phyloP scores from a whole-genome alignment of 164 flowering plant species.

The Vitis rupestris region DNA sequence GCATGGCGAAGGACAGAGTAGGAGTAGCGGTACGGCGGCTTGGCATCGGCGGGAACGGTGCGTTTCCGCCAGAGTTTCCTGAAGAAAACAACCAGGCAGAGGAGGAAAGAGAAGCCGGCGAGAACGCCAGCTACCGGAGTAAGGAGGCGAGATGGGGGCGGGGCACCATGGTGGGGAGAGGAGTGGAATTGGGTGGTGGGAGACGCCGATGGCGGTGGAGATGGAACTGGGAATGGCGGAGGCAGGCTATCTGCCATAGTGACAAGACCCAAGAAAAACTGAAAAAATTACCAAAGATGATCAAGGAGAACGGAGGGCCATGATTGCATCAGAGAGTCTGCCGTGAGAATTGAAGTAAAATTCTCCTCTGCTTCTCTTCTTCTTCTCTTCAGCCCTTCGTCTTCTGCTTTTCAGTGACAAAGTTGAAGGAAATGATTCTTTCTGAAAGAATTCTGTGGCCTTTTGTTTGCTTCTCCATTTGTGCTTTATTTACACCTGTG shows the following conservation, averaged over 20 bases:
- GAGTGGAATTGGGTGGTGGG: neutral
- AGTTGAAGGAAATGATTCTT: too few relatives aligned
- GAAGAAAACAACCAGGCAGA: constrained; percentile 18
- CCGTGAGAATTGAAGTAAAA: too few relatives aligned
- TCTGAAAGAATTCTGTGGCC: too few relatives aligned
- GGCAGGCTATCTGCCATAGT: constrained; percentile 45
- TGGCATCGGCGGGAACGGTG: constrained; percentile 60
- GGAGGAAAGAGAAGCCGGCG: constrained; percentile 24
- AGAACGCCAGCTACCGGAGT: constrained; percentile 31
- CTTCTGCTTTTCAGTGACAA: too few relatives aligned
- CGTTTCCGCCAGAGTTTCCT: constrained; percentile 48
- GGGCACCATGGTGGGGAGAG: constrained; percentile 10
- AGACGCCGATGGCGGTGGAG: constrained; percentile 8
- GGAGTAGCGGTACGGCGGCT: constrained; percentile 54
- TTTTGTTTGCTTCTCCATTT: too few relatives aligned
- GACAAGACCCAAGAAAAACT: neutral
- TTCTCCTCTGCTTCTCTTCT: too few relatives aligned
- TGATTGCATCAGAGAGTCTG: too few relatives aligned
- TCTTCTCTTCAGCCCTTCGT: too few relatives aligned
- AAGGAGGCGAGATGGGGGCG: constrained; percentile 20
- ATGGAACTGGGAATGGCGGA: neutral
- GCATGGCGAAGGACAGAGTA: constrained; percentile 70
- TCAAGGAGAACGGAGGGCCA: neutral
- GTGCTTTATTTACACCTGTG: too few relatives aligned
- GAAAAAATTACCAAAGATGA: neutral